Evolutionary conservation across 2,329 filamentous ascomycete genomes (phyloP).

Genomic region (Ceratocystis huliohia): DNA sequence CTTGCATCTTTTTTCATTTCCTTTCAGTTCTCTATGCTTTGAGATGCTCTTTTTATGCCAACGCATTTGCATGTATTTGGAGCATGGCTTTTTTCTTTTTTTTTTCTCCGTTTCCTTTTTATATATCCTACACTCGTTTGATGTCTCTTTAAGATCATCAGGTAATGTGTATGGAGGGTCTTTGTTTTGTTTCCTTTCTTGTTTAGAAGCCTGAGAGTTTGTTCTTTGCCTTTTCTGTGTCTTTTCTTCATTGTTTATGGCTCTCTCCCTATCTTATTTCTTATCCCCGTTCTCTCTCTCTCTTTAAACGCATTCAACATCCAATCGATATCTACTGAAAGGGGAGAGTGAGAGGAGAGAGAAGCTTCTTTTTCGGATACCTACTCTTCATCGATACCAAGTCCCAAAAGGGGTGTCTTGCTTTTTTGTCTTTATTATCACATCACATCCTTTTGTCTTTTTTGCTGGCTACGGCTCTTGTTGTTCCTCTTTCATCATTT

Average conservation of each 20-base stretch:
- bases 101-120: not conserved
- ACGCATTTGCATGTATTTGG: not conserved
- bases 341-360: not conserved
- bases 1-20: constrained; percentile 11
- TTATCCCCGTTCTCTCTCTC: not conserved
- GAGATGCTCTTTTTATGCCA: not conserved
- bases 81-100: not conserved
- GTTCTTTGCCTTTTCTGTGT: not conserved
- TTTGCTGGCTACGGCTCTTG: constrained; percentile 5
- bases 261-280: not conserved
- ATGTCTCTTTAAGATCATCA: not conserved
- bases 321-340: not conserved
- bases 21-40: not conserved
- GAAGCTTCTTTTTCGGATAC: not conserved
- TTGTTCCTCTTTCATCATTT: constrained; percentile 10
- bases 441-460: constrained; percentile 2
- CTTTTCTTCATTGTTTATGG: not conserved
- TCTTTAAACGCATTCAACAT: not conserved
- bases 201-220: constrained; percentile 2
- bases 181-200: not conserved
- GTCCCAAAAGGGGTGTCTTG: not conserved
- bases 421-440: not conserved
- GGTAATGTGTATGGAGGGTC: not conserved
- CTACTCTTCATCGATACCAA: constrained; percentile 1
- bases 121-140: not conserved